Conservation (phyloP, 2,329 filamentous ascomycete genomes). For the Fusarium sp. region DNA sequence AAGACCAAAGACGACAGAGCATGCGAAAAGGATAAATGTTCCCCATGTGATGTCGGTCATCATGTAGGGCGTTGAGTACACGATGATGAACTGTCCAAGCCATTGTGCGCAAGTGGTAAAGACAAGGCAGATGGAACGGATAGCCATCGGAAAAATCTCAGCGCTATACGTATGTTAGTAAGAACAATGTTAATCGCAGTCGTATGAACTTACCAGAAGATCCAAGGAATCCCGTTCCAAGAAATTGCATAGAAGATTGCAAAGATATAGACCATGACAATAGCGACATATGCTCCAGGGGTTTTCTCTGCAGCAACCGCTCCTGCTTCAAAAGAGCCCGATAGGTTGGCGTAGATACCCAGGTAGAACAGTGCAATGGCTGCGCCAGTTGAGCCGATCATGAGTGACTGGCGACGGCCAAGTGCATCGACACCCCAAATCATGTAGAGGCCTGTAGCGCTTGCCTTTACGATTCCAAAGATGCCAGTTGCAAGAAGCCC, state of each 20-base stretch:
- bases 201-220: not conserved
- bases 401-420: slow-evolving; percentile 1
- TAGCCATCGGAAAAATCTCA: slow-evolving; percentile 7
- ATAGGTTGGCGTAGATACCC: not conserved
- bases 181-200: too few species aligned
- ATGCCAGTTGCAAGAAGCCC: slow-evolving; percentile 4
- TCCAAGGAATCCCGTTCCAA: slow-evolving; percentile 11
- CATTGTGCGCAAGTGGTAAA: slow-evolving; percentile 2
- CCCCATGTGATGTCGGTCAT: slow-evolving; percentile 3
- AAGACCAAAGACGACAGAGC: slow-evolving; percentile 1
- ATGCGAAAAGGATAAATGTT: slow-evolving; percentile 2
- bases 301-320: not conserved
- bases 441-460: slow-evolving; percentile 3
- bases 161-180: not conserved
- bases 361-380: not conserved
- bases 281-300: not conserved
- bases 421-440: slow-evolving; percentile 9
- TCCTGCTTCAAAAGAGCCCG: not conserved
- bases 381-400: not conserved
- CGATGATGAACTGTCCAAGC: slow-evolving; percentile 4
- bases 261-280: slow-evolving; percentile 8
- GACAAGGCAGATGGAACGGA: slow-evolving; percentile 1
- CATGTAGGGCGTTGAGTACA: slow-evolving; percentile 13
- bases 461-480: slow-evolving; percentile 1
- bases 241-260: slow-evolving; percentile 6